Evolutionary conservation across 768 basidiomycete genomes (phyloP).

Genomic region (Calocera cornea): DNA sequence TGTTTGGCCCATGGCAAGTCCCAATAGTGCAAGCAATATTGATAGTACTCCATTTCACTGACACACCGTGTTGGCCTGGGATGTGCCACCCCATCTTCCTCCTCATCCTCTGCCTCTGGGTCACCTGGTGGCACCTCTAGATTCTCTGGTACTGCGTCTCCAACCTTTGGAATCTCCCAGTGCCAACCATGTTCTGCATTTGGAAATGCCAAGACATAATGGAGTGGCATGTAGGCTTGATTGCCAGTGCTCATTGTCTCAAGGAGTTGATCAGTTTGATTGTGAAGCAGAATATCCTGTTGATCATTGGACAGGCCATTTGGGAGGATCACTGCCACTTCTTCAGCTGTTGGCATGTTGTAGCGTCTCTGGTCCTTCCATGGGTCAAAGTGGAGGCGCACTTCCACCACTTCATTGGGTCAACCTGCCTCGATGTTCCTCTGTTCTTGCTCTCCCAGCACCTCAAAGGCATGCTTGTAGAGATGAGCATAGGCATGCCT

Average conservation of each 20-base stretch:
- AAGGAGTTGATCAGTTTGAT: not conserved
- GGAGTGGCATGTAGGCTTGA: not conserved
- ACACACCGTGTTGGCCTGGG: not conserved
- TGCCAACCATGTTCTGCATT: not conserved
- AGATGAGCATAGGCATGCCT: not conserved
- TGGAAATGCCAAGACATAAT: not conserved
- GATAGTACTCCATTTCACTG: slow-evolving; percentile 3
- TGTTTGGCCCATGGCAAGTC: not conserved
- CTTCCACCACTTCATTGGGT: not conserved
- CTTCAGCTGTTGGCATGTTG: slow-evolving; percentile 33
- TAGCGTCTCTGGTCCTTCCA: slow-evolving; percentile 26
- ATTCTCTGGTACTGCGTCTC: not conserved
- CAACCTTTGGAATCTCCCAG: not conserved
- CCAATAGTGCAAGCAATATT: not conserved
- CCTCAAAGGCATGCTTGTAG: not conserved
- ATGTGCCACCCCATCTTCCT: not conserved
- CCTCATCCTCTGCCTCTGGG: not conserved
- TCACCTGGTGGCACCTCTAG: not conserved
- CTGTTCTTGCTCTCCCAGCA: not conserved
- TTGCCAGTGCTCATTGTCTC: not conserved
- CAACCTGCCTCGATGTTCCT: not conserved
- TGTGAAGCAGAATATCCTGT: not conserved
- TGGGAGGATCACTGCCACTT: slow-evolving; percentile 34
- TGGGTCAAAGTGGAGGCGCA: slow-evolving; percentile 6
- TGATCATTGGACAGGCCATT: slow-evolving; percentile 8